phyloP scores from a whole-genome alignment of 768 basidiomycete genomes.

The Lanmaoa rubissima region DNA sequence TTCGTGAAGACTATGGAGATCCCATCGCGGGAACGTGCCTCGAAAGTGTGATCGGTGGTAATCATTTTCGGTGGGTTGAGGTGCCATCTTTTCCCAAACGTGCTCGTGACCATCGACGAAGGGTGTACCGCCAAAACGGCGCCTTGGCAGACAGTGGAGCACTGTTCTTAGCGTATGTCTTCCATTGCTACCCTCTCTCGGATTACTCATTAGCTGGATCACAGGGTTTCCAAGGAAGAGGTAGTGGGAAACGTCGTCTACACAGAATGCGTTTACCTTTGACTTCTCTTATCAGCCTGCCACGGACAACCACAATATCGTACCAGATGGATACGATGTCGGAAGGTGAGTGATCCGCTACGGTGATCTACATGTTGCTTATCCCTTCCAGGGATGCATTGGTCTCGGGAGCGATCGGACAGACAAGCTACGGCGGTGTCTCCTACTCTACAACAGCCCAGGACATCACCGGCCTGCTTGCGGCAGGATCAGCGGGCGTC shows the following conservation, averaged over 20 bases:
- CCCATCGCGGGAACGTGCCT: conserved; percentile 39
- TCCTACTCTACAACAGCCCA: conserved; percentile 45
- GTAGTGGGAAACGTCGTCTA: conserved; percentile 4
- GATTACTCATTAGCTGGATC: background rate
- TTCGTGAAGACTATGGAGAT: conserved; percentile 42
- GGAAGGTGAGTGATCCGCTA: conserved; percentile 34
- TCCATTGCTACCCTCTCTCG: background rate
- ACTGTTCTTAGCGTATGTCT: conserved; percentile 55
- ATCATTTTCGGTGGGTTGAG: conserved; percentile 42
- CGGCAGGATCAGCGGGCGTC: conserved; percentile 48
- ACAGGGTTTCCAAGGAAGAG: conserved; percentile 48
- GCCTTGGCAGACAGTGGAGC: conserved; percentile 43
- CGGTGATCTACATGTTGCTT: background rate
- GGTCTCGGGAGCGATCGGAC: conserved; percentile 39
- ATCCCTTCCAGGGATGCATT: conserved; percentile 33
- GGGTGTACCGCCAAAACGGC: conserved; percentile 60
- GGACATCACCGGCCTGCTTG: conserved; percentile 52
- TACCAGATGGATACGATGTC: conserved; percentile 47
- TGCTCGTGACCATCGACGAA: background rate
- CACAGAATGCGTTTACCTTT: background rate
- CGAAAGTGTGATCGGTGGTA: conserved; percentile 44
- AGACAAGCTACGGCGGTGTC: conserved; percentile 41
- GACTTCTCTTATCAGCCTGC: conserved; percentile 22
- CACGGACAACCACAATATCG: conserved; percentile 38
- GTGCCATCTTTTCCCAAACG: background rate